Evolutionary conservation across 2,329 filamentous ascomycete genomes (phyloP).

Genomic region (Fusarium sp.): DNA sequence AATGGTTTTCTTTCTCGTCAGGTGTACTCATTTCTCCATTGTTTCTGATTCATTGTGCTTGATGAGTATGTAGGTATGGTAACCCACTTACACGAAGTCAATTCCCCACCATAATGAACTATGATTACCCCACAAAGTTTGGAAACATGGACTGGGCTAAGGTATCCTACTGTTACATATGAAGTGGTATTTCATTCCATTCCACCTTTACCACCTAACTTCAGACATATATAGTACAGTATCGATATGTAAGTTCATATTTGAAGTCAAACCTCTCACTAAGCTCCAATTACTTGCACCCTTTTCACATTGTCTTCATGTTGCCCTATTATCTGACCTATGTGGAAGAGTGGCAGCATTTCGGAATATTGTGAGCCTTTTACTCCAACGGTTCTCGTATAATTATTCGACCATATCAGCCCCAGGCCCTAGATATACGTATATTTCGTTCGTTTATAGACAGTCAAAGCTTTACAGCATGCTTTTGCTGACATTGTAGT

Average conservation of each 20-base stretch:
- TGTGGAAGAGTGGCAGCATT: neutral
- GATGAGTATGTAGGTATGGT: neutral
- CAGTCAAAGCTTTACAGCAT: neutral
- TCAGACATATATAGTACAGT: neutral
- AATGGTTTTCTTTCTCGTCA: neutral
- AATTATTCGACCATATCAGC: neutral
- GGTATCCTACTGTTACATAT: neutral
- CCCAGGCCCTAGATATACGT: neutral
- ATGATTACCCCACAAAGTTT: constrained; percentile 19
- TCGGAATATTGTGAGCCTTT: neutral
- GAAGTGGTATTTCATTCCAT: neutral
- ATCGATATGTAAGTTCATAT: neutral
- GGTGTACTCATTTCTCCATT: neutral
- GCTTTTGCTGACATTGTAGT: neutral
- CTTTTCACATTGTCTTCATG: neutral
- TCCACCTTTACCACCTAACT: neutral
- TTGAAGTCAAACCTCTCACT: neutral
- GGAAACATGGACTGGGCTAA: neutral
- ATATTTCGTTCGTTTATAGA: neutral
- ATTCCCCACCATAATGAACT: constrained; percentile 17
- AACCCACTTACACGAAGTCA: neutral
- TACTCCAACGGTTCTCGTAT: too few species aligned
- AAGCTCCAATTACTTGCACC: neutral
- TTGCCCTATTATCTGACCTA: neutral
- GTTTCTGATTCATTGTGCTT: neutral